Base-by-base conservation (phyloP, 1,139 yeast species). In the Hyphopichia wangnamkhiaoensis region DNA sequence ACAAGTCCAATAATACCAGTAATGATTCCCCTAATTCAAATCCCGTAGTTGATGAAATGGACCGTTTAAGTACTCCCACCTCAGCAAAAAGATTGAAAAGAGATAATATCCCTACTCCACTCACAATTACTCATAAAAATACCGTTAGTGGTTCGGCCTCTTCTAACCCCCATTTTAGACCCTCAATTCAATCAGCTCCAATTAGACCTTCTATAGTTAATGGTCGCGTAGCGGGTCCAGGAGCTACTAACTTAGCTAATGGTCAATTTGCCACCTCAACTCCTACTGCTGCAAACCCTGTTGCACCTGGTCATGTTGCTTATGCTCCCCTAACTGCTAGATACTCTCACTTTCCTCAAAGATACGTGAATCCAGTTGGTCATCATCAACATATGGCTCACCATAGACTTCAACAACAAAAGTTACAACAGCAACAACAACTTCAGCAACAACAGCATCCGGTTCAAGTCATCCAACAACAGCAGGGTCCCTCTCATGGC, bases 141-240 rank as follows among this genome's bases (percentile, higher is more conserved):
- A 31, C 56, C 45, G 1, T 33, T 48, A 1, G 33, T 9, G 30
- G 49, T 3, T 48, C 51, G 14, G 39, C 48, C 21, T 41, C 48
- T 12, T 31, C 44, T 20, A 24, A 40, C 14, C 33, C 38, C 5
- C 33, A 37, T 20, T 27, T 42, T 8, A 34, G 37, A 43, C 74
- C 73, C n/a, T 45, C 56, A 17, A 71, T 71, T 38, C 74, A 65
- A 40, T 70, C 76, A 2, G 78, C 77, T 4, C 80, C 79, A 6
- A 63, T 72, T 12, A 56, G 65, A 31, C 54, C 43, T 19, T 41
- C 46, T 31, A 34, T 43, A 12, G 13, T 7, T 4, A 17, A 31
- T 13, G 23, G 24, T 13, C 24, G 24, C 24, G 10, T 7, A 7
- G 24, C 7, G 10, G 10, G 10, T 21, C 10, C 24, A 7, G n/a